Evolutionary conservation across 345 rosid genomes (phyloP).

Genomic region (Stellera chamaejasme): DNA sequence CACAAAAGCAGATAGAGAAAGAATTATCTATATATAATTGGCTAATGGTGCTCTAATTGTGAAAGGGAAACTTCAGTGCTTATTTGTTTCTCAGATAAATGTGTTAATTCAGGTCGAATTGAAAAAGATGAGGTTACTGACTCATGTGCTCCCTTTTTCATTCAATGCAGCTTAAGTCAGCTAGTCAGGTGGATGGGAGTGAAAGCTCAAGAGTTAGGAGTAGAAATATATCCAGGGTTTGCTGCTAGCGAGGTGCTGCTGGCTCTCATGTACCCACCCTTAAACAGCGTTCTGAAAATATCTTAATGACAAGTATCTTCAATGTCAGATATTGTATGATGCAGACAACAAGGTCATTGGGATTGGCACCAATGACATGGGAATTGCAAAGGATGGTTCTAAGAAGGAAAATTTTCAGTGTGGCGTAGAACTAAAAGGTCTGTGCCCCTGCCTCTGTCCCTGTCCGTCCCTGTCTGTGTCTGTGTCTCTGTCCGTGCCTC

Average conservation of each 20-base stretch:
- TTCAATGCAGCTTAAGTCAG: slow-evolving; percentile 66
- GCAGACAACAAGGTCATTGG: slow-evolving; percentile 60
- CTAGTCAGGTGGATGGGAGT: slow-evolving; percentile 79
- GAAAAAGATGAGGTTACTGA: too few species aligned
- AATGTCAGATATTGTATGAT: slow-evolving; percentile 61
- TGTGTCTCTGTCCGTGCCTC: slow-evolving; percentile 9
- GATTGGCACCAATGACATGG: slow-evolving; percentile 93
- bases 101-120: not conserved
- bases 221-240: slow-evolving; percentile 94
- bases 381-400: slow-evolving; percentile 84
- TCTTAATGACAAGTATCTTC: slow-evolving; percentile 13
- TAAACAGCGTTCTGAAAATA: slow-evolving; percentile 6
- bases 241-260: slow-evolving; percentile 79
- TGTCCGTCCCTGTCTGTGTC: not conserved
- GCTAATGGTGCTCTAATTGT: too few species aligned
- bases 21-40: too few species aligned
- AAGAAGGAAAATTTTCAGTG: slow-evolving; percentile 80
- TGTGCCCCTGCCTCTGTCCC: slow-evolving; percentile 17
- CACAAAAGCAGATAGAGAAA: too few species aligned
- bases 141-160: not conserved
- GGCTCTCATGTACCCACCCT: slow-evolving; percentile 2
- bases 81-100: not conserved
- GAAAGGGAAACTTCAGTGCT: not conserved
- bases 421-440: slow-evolving; percentile 79
- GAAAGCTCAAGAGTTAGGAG: slow-evolving; percentile 95